Percentiles rank a stretch among this genome's conserved stretches.
phyloP scores from a whole-genome alignment of 805 yeast species.

The Yamadazyma nakazawae region DNA sequence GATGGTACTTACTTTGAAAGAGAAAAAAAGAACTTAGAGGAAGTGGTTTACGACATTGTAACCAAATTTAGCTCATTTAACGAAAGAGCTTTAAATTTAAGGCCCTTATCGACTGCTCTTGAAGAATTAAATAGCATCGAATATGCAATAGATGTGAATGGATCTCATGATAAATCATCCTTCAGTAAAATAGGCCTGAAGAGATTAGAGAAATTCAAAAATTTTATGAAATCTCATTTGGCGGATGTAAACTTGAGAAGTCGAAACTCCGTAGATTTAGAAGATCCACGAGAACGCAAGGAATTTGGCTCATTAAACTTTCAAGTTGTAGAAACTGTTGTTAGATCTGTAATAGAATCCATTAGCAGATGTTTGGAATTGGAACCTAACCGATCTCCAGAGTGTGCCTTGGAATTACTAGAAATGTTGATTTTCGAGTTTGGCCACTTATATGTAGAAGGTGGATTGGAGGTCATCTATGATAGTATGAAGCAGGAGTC shows the following conservation, averaged over 20 bases:
- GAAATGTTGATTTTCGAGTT: slow-evolving; percentile 66
- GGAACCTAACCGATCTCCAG: slow-evolving; percentile 58
- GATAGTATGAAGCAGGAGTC: slow-evolving; percentile 37
- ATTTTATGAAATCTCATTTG: slow-evolving; percentile 51
- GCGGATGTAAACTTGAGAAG: slow-evolving; percentile 27
- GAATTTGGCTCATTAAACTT: slow-evolving; percentile 32
- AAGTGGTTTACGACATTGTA: slow-evolving; percentile 44
- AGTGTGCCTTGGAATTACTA: slow-evolving; percentile 60
- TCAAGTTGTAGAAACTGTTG: slow-evolving; percentile 54
- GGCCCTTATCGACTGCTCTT: slow-evolving; percentile 29
- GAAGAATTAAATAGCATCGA: slow-evolving; percentile 33
- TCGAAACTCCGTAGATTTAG: slow-evolving; percentile 10
- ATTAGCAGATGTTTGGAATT: slow-evolving; percentile 74
- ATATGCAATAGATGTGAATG: slow-evolving; percentile 10
- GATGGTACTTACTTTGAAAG: slow-evolving; percentile 66
- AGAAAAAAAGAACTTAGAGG: slow-evolving; percentile 68
- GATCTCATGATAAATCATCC: slow-evolving; percentile 19
- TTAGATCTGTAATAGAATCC: slow-evolving; percentile 73
- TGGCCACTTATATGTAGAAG: slow-evolving; percentile 71
- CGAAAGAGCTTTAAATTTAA: slow-evolving; percentile 34
- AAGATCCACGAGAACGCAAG: slow-evolving; percentile 19
- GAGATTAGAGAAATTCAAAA: slow-evolving; percentile 50
- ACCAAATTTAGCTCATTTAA: slow-evolving; percentile 40
- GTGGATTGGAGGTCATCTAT: slow-evolving; percentile 70
- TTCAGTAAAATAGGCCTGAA: slow-evolving; percentile 36